Percentiles rank a stretch among this genome's conserved stretches.
phyloP scores from a whole-genome alignment of 345 rosid genomes.

The Aegle marmelos region DNA sequence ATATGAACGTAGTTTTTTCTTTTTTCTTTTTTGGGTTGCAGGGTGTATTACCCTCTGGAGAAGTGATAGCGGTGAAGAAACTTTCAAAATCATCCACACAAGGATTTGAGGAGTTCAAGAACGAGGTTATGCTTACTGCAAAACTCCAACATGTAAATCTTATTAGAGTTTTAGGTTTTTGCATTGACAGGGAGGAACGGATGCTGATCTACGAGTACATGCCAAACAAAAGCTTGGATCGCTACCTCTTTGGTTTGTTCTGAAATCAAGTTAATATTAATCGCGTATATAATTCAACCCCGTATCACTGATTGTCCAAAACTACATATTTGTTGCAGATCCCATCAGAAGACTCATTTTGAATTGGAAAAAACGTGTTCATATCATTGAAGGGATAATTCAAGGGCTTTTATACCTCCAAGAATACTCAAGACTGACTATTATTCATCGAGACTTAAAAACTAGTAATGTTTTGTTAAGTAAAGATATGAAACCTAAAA shows the following conservation, averaged over 20 bases:
- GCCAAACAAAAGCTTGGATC: slow-evolving; percentile 24
- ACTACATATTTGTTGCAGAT: slow-evolving; percentile 19
- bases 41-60: slow-evolving; percentile 7
- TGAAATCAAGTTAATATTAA: too few relatives aligned
- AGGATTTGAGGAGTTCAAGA: slow-evolving; percentile 24
- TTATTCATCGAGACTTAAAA: slow-evolving; percentile 44
- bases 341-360: slow-evolving; percentile 2
- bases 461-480: slow-evolving; percentile 37
- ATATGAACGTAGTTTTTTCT: too few relatives aligned
- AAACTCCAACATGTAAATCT: slow-evolving; percentile 19
- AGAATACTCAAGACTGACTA: slow-evolving; percentile 42
- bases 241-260: slow-evolving; percentile 26
- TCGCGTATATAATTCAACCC: neutral
- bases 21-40: neutral
- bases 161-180: slow-evolving; percentile 10
- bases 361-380: slow-evolving; percentile 31
- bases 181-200: slow-evolving; percentile 11
- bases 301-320: neutral
- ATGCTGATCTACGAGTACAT: slow-evolving; percentile 14
- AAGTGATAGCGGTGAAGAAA: slow-evolving; percentile 19
- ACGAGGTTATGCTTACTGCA: slow-evolving; percentile 24
- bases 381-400: slow-evolving; percentile 37
- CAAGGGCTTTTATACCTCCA: slow-evolving; percentile 51
- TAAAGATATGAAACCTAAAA: slow-evolving; percentile 31
- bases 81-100: slow-evolving; percentile 15